These are phyloP conservation scores for Phytophthora cajani DNA, from an alignment of 352 stramenopile genomes.

Conservation along the genomic window DNA sequence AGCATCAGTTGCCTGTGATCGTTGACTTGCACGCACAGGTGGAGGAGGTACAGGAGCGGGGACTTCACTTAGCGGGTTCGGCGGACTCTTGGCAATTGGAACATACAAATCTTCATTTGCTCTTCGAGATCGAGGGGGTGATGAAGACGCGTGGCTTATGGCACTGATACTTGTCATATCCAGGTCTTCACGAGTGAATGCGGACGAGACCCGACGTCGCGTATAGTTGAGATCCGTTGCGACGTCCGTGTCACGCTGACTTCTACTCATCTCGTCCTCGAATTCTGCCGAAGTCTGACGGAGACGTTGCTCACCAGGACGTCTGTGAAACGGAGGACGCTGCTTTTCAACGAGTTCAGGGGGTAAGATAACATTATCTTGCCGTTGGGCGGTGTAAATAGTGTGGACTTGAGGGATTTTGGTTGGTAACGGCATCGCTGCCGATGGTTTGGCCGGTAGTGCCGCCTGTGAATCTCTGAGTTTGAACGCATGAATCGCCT, in stretches of 20 bases:
- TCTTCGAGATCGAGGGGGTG: background rate
- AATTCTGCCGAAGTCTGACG: conserved; percentile 11
- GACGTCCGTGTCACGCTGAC: conserved; percentile 6
- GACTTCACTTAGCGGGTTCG: conserved; percentile 3
- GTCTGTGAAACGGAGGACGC: conserved; percentile 5
- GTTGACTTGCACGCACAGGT: background rate
- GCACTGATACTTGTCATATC: conserved; percentile 40
- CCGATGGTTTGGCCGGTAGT: background rate
- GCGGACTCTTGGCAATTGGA: conserved; percentile 17
- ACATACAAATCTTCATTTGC: conserved; percentile 10
- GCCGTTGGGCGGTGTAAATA: conserved; percentile 23
- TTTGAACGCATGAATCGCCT: conserved; percentile 63
- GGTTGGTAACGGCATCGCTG: background rate
- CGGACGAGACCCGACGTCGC: conserved; percentile 29
- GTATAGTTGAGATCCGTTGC: conserved; percentile 28
- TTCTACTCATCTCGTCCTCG: conserved; percentile 10
- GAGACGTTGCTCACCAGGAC: conserved; percentile 2
- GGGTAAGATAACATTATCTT: conserved; percentile 17
- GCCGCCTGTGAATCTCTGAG: conserved; percentile 38
- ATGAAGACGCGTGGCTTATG: conserved; percentile 27
- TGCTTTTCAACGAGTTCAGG: conserved; percentile 21
- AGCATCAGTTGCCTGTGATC: background rate
- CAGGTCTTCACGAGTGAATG: conserved; percentile 34
- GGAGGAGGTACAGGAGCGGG: background rate
- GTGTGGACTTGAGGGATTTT: conserved; percentile 24